A percentile compares a stretch with the other conserved stretches of the same genome.
Evolutionary conservation across 768 basidiomycete genomes (phyloP).

Genomic region (Termitomyces sp.): DNA sequence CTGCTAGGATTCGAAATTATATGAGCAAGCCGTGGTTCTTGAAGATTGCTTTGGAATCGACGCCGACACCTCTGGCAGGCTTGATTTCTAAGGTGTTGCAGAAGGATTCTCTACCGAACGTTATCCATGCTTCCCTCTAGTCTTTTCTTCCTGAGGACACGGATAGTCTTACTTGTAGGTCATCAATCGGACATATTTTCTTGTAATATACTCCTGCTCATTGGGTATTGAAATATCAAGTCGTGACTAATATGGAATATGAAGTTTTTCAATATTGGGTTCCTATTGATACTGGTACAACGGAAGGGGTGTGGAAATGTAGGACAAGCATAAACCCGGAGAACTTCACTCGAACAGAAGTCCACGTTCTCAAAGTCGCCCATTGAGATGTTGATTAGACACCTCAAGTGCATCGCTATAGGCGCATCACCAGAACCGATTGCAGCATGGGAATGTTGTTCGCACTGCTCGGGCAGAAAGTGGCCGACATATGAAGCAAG

Average conservation of each 20-base stretch:
- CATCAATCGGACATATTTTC: not conserved
- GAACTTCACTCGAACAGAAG: slow-evolving; percentile 29
- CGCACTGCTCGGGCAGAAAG: slow-evolving; percentile 75
- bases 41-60: slow-evolving; percentile 52
- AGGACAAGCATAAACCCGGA: slow-evolving; percentile 26
- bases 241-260: no score
- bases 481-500: slow-evolving; percentile 32
- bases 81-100: slow-evolving; percentile 35
- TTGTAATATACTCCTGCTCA: not conserved
- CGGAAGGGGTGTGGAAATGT: slow-evolving; percentile 17
- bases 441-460: slow-evolving; percentile 47
- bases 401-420: slow-evolving; percentile 43
- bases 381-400: slow-evolving; percentile 54
- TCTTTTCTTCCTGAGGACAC: not conserved
- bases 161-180: no score
- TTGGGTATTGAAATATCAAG: no score
- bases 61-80: slow-evolving; percentile 48
- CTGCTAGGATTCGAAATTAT: slow-evolving; percentile 78
- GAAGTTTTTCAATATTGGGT: not conserved
- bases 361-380: slow-evolving; percentile 33
- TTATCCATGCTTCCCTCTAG: not conserved
- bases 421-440: slow-evolving; percentile 81
- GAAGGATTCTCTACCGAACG: not conserved
- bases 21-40: slow-evolving; percentile 95
- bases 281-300: not conserved